These are phyloP conservation scores for Aspergillus sp. DNA, from an alignment of 2,329 filamentous ascomycete genomes.

Conservation along the genomic window DNA sequence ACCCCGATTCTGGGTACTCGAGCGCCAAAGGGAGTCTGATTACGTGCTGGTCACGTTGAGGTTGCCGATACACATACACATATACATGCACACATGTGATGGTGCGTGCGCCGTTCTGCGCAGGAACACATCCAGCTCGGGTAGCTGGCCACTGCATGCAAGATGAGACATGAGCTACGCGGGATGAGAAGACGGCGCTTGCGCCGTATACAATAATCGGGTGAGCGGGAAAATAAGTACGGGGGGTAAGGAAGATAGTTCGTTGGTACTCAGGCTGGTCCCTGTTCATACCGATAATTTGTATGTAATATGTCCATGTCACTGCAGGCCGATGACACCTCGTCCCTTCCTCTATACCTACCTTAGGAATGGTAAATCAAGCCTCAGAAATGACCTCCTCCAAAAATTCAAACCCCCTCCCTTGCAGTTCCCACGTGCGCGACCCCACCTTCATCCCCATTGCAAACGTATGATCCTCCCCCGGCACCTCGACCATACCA, in stretches of 20 bases:
- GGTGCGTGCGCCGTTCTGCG: background rate
- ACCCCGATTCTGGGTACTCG: slow-evolving; percentile 26
- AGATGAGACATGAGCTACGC: background rate
- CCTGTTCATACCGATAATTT: background rate
- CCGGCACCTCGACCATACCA: slow-evolving; percentile 38
- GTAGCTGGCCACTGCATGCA: background rate
- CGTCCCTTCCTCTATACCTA: too few species aligned
- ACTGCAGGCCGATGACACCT: too few species aligned
- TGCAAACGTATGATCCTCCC: slow-evolving; percentile 46
- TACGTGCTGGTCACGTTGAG: background rate
- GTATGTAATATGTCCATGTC: too few species aligned
- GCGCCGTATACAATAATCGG: background rate
- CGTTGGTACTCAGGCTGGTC: background rate
- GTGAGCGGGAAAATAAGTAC: too few species aligned
- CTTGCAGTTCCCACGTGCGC: slow-evolving; percentile 33
- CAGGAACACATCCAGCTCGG: background rate
- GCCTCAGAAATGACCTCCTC: slow-evolving; percentile 26
- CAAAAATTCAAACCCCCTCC: slow-evolving; percentile 44
- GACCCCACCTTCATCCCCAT: slow-evolving; percentile 43
- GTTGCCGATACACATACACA: background rate
- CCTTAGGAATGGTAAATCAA: too few species aligned
- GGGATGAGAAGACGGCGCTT: background rate
- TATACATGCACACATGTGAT: background rate
- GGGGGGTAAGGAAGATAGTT: background rate
- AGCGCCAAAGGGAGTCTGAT: slow-evolving; percentile 19